A percentile compares a stretch with the other conserved stretches of the same genome.
Evolutionary conservation across 305 asterid genomes (phyloP).

Genomic region (Rubia peregrina): DNA sequence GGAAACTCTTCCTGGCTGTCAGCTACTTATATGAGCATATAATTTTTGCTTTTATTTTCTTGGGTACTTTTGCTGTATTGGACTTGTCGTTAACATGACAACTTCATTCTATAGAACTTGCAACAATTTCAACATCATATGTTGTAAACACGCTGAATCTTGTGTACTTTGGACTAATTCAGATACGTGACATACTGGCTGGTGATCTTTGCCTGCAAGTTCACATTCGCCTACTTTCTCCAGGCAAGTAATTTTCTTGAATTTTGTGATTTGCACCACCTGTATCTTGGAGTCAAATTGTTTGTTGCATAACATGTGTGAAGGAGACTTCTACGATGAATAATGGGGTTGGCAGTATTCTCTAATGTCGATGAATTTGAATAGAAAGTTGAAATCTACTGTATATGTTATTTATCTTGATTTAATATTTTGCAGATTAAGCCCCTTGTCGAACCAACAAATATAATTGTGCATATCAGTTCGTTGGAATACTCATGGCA

Average conservation of each 20-base stretch:
- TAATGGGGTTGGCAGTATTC: neutral
- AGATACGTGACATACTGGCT: constrained; percentile 93
- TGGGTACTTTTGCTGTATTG: neutral
- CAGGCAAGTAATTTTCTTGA: constrained; percentile 53
- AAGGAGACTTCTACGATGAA: neutral
- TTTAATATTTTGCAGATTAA: constrained; percentile 51
- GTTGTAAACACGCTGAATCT: neutral
- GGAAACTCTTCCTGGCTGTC: neutral
- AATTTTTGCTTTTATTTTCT: neutral
- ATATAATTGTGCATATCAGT: constrained; percentile 39
- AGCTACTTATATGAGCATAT: neutral
- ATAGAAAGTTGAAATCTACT: neutral
- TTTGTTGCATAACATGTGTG: neutral
- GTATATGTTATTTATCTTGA: constrained; percentile 11
- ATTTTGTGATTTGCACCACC: neutral
- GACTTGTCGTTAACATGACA: neutral
- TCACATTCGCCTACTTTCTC: constrained; percentile 90
- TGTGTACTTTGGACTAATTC: constrained; percentile 25
- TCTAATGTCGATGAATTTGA: neutral
- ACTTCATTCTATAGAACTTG: neutral
- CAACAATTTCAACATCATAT: neutral
- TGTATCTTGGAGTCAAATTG: neutral
- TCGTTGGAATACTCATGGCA: constrained; percentile 80
- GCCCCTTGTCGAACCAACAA: constrained; percentile 83
- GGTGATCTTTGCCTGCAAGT: constrained; percentile 88